These are phyloP conservation scores for Pichia gijzeniarum DNA, from an alignment of 805 yeast species.

Conservation along the genomic window DNA sequence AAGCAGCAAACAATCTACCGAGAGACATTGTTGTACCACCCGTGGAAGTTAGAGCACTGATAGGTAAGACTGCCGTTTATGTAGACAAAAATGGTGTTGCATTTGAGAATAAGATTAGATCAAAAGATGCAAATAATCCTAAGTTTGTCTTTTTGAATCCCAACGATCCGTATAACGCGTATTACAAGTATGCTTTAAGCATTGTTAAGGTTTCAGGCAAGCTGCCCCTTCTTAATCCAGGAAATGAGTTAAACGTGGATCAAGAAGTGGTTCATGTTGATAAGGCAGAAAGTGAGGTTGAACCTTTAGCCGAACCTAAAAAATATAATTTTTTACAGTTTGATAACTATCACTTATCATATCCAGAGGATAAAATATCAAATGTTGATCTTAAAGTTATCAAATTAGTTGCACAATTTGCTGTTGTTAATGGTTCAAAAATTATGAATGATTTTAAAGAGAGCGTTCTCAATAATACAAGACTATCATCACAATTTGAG, in stretches of 20 bases:
- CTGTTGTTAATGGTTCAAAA: slow-evolving; percentile 51
- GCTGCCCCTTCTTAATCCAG: slow-evolving; percentile 12
- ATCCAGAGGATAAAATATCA: slow-evolving; percentile 39
- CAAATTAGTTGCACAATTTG: slow-evolving; percentile 64
- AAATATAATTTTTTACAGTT: slow-evolving; percentile 23
- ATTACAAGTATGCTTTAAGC: slow-evolving; percentile 45
- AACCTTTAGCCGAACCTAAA: slow-evolving; percentile 11
- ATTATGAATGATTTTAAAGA: slow-evolving; percentile 34
- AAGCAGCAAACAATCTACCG: slow-evolving; percentile 17
- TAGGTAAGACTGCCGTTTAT: slow-evolving; percentile 67
- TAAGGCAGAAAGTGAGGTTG: slow-evolving; percentile 2
- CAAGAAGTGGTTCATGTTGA: background rate
- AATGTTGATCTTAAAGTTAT: slow-evolving; percentile 60
- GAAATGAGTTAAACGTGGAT: background rate
- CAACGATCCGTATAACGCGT: slow-evolving; percentile 49
- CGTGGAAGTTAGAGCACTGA: slow-evolving; percentile 40
- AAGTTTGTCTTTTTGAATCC: slow-evolving; percentile 60
- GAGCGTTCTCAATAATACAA: slow-evolving; percentile 23
- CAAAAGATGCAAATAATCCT: slow-evolving; percentile 38
- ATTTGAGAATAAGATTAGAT: slow-evolving; percentile 53
- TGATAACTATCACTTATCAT: slow-evolving; percentile 13
- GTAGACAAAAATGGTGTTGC: slow-evolving; percentile 60
- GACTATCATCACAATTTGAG: slow-evolving; percentile 52
- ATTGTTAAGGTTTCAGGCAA: slow-evolving; percentile 26
- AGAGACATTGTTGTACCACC: slow-evolving; percentile 50